Evolutionary conservation across 2,329 filamentous ascomycete genomes (phyloP).

Genomic region (Geosmithia putterillii): DNA sequence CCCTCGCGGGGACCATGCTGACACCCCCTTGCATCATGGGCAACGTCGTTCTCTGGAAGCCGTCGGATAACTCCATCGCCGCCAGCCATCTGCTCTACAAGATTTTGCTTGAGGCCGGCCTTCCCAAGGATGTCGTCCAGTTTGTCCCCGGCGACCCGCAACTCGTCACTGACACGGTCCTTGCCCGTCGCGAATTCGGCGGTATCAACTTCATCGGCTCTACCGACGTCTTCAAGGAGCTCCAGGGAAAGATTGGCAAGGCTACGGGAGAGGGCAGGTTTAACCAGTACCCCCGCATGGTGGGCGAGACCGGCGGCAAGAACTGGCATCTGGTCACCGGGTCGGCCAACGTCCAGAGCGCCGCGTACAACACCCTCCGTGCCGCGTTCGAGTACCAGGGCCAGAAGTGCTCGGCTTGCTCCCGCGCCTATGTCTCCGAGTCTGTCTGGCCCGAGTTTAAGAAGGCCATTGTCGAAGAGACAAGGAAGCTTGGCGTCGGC

Average conservation of each 20-base stretch:
- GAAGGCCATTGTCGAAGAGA: not conserved
- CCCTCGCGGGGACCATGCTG: constrained; percentile 21
- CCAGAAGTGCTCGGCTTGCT: constrained; percentile 38
- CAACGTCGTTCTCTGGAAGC: constrained; percentile 29
- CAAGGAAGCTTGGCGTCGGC: constrained; percentile 16
- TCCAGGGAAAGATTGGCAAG: constrained; percentile 15
- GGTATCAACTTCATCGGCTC: constrained; percentile 21
- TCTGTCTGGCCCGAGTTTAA: constrained; percentile 19
- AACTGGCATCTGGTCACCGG: constrained; percentile 38
- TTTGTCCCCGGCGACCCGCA: constrained; percentile 22
- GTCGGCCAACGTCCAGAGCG: constrained; percentile 31
- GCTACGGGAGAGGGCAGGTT: constrained; percentile 14
- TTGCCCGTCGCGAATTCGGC: constrained; percentile 19
- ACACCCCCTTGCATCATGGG: constrained; percentile 20
- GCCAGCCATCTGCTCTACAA: constrained; percentile 19
- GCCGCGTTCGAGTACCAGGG: constrained; percentile 38
- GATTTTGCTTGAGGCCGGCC: constrained; percentile 24
- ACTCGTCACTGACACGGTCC: constrained; percentile 14
- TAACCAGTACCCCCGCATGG: constrained; percentile 26
- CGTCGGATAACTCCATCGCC: constrained; percentile 15
- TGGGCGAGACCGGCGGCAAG: constrained; percentile 38
- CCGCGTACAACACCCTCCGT: constrained; percentile 31
- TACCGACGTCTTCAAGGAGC: constrained; percentile 17
- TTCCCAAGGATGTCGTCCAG: constrained; percentile 21
- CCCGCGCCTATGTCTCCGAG: constrained; percentile 41